These are phyloP conservation scores for Taphrina communis DNA, from an alignment of 1,139 yeast genomes.

Conservation along the genomic window DNA sequence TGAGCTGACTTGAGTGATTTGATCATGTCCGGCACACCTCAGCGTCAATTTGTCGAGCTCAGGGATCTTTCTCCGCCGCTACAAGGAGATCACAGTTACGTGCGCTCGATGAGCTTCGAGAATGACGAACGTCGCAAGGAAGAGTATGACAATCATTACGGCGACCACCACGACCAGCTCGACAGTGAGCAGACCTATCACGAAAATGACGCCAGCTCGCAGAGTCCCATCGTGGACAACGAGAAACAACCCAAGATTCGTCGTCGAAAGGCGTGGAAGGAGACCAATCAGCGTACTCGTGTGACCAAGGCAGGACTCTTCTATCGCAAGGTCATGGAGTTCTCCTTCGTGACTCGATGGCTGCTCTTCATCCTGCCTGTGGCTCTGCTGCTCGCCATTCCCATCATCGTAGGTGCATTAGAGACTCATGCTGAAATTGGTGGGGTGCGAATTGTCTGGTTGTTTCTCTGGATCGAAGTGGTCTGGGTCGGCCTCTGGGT, in stretches of 20 bases:
- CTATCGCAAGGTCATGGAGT: constrained; percentile 40
- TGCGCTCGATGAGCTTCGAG: not conserved
- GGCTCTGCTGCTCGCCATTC: constrained; percentile 53
- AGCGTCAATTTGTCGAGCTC: constrained; percentile 28
- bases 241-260: constrained; percentile 17
- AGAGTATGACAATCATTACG: not conserved
- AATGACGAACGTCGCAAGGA: constrained; percentile 2
- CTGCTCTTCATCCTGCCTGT: constrained; percentile 54
- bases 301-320: constrained; percentile 40
- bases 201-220: constrained; percentile 26
- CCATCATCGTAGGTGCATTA: constrained; percentile 54
- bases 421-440: constrained; percentile 50
- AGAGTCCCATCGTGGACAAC: constrained; percentile 22
- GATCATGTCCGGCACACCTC: constrained; percentile 18
- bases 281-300: constrained; percentile 18
- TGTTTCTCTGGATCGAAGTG: constrained; percentile 56
- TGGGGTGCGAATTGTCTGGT: constrained; percentile 53
- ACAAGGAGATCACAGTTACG: not conserved
- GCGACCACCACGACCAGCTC: not conserved
- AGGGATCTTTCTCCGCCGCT: constrained; percentile 19
- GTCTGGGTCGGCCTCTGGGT: constrained; percentile 55
- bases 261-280: constrained; percentile 34
- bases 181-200: constrained; percentile 19
- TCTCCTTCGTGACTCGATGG: constrained; percentile 51
- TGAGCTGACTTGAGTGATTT: not conserved